Evolutionary conservation across 2,329 filamentous ascomycete genomes (phyloP), one percentile per base, ranked within the genome.

Genomic region (Neocatenulostroma microsporum): DNA sequence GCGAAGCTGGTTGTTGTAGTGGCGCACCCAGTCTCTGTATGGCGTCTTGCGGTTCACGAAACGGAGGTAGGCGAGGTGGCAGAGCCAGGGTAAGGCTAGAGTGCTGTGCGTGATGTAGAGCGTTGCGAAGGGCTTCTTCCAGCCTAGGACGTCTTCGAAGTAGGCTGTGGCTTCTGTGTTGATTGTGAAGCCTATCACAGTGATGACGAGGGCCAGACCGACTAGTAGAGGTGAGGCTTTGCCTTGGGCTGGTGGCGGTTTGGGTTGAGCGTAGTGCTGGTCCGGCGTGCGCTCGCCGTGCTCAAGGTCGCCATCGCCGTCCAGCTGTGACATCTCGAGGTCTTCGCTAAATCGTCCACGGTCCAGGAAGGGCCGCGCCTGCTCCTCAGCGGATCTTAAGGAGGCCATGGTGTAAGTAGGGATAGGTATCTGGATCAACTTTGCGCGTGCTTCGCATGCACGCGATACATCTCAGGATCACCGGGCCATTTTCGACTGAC

Each of bases 151-250:
- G 34, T 55, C 48, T 38, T 58, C 49, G 34, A 56, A 51, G 38
- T 58, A 58, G 7, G 52, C 53, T 3, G 51, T 53, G 7, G 54
- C 47, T 47, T 58, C 55, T 17, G 54, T 58, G 42, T 57, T 56
- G 39, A 55, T 41, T 5, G 47, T 48, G 34, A 57, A 53, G 13
- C 55, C 54, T 5, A 50, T 23, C 5, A 58, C 54, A 18, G 51
- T 54, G 14, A 50, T 30, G 2, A 44, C 15, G 19, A 58, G 42
- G 3, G 51, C 47, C 10, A 46, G 15, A 0, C 41, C 51, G 15
- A 57, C 50, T 21, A 42, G 36, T 13, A 44, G 20, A 20, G 45
- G 40, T 8, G 37, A 40, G 10, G 11, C n/a, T 19, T 41, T 34
- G 17, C 21, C 29, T 21, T 27, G 21, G 3, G 32, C 14, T 5